Evolutionary conservation across 495 filamentous ascomycete species (phyloP), one percentile per base, ranked within the genome.

Genomic region (Xylaria nigripes): DNA sequence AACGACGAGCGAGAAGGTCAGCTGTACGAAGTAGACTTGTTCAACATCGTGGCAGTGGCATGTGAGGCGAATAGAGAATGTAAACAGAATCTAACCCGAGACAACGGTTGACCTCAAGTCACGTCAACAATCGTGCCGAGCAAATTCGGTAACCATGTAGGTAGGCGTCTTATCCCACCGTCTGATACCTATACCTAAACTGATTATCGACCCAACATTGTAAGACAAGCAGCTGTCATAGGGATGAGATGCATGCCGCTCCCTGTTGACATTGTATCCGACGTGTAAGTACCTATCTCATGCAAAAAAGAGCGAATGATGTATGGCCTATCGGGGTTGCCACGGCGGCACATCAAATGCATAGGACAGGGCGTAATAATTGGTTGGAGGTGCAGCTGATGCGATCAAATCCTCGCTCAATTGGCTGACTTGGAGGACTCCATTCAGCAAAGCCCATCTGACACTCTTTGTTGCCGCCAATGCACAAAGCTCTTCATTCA

Each of bases 341-440:
- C 45, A 24, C 16, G 24, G 52, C 43, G 23, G 43, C 29, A 47
- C 46, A 50, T 29, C 38, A 48, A 29, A 38, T 50, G 23, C 46
- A 23, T 44, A 44, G 27, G 27, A 21, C 13, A 25, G 29, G 19
- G 22, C 38, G 40, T 27, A 44, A 40, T 45, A 36, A 55, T 49
- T 55, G 53, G 53, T 45, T 42, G 19, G 53, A 34, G 32, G 40
- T 45, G 46, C 46, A 55, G 53, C 53, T 55, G 53, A 55, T 45
- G 45, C 44, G 46, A 8, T 24, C 38, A 42, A 36, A 4, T 50
- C 36, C 15, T 50, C 27, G 29, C 23, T 55, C 45, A 16, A 55
- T 50, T 55, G 53, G 53, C 34, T 38, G 45, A 38, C 19, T 34
- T 25, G 30, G 46, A 27, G 21, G 36, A 15, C 46, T 38, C 38